Percentiles rank a stretch among this genome's conserved stretches.
These are phyloP conservation scores for Yamadazyma phyllophila DNA, from an alignment of 805 yeast species.

Conservation along the genomic window DNA sequence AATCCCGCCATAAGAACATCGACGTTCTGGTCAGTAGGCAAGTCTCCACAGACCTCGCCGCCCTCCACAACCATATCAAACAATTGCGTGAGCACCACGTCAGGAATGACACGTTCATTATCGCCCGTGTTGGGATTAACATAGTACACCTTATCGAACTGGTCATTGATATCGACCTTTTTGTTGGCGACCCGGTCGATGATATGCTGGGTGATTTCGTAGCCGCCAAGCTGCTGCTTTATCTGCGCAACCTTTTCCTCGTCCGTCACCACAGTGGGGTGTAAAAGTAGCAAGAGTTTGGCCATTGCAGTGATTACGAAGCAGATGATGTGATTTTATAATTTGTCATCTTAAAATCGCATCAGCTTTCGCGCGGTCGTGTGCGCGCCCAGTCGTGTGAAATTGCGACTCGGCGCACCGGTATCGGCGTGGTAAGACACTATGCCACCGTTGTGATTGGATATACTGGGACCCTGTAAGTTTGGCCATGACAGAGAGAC, in stretches of 20 bases:
- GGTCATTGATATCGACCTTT: slow-evolving; percentile 36
- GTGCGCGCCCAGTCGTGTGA: not conserved
- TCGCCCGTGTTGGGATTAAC: slow-evolving; percentile 49
- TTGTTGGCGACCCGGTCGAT: slow-evolving; percentile 57
- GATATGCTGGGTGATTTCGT: slow-evolving; percentile 46
- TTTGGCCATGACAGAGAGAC: too few species aligned
- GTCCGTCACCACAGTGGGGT: slow-evolving; percentile 64
- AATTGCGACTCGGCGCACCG: not conserved
- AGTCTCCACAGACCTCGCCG: slow-evolving; percentile 54
- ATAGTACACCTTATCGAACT: slow-evolving; percentile 48
- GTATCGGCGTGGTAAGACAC: slow-evolving; percentile 5
- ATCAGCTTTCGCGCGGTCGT: slow-evolving; percentile 2
- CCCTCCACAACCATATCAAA: slow-evolving; percentile 36
- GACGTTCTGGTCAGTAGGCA: slow-evolving; percentile 49
- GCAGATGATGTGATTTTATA: not conserved
- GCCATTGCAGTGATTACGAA: not conserved
- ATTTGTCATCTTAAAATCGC: slow-evolving; percentile 9
- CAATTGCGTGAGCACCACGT: slow-evolving; percentile 11
- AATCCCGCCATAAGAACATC: slow-evolving; percentile 71
- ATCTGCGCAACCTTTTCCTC: slow-evolving; percentile 44
- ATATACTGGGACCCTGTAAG: not conserved
- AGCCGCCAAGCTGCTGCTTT: slow-evolving; percentile 29
- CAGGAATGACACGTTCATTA: slow-evolving; percentile 47
- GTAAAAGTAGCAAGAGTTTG: slow-evolving; percentile 45
- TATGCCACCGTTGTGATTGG: slow-evolving; percentile 1